Percentiles rank a stretch among this genome's conserved stretches.
These are phyloP conservation scores for Tylopilus felleus DNA, from an alignment of 768 basidiomycete genomes.

Conservation along the genomic window DNA sequence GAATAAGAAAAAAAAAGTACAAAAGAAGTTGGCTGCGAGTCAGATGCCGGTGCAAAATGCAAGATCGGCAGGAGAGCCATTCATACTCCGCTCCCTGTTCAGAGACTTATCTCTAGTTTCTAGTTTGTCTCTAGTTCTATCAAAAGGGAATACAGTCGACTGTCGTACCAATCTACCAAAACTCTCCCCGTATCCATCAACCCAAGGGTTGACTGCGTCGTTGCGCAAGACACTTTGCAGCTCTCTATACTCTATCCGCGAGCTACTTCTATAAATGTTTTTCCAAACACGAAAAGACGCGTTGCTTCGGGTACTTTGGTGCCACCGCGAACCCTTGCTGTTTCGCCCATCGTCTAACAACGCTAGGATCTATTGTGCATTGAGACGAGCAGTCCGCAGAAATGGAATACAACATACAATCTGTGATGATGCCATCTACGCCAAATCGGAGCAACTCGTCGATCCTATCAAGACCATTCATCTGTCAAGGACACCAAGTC, in stretches of 20 bases:
- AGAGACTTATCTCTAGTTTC: no score
- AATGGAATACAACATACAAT: constrained; percentile 39
- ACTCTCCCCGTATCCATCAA: not conserved
- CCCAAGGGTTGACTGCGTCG: no score
- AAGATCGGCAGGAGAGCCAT: not conserved
- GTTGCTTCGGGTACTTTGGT: constrained; percentile 54
- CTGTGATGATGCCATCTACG: constrained; percentile 77
- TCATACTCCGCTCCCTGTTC: no score
- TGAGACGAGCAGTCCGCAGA: not conserved
- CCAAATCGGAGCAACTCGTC: constrained; percentile 59
- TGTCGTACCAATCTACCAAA: not conserved
- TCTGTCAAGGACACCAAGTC: constrained; percentile 34
- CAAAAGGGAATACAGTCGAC: not conserved
- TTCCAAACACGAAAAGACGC: constrained; percentile 60
- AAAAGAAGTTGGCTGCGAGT: not conserved
- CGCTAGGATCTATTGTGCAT: constrained; percentile 43
- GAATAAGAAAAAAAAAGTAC: no score
- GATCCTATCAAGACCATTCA: constrained; percentile 57
- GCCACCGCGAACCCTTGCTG: constrained; percentile 52
- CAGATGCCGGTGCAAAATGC: not conserved
- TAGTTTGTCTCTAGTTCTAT: not conserved
- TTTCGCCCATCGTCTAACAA: constrained; percentile 54
- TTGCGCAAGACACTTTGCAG: not conserved
- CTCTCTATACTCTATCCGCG: constrained; percentile 2
- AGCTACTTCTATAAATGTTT: constrained; percentile 34